Evolutionary conservation across 169 alveolate genomes (phyloP), one percentile per base, ranked within the genome.

Genomic region (Eimeria zaria): DNA sequence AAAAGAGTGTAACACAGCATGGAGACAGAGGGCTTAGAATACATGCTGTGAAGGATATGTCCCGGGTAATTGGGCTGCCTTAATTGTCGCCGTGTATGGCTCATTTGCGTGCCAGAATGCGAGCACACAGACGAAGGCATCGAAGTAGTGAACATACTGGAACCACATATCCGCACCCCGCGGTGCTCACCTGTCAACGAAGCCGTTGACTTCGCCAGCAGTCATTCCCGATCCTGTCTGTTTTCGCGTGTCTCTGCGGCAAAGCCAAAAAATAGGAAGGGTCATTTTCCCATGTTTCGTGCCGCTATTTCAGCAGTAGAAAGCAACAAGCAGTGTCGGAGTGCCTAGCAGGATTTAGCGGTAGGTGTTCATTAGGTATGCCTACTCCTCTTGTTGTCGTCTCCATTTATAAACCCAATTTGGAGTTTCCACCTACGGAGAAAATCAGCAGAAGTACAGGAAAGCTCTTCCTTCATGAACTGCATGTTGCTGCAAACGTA

Each of bases 321-420:
- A 11, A 48, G 36, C n/a, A 76, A 1, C 64, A 41, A 7, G 12
- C 39, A 8, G 62, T 76, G n/a, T 41, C 44, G 18, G 36, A 41
- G 20, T 69, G 78, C 78, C 48, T 33, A 30, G 24, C 33, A 69
- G 78, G 78, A 33, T 33, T 69, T 69, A 1, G 33, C 44, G 48
- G 74, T 73, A 5, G 53, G 84, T 27, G 12, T 11, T 11, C 20
- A 44, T 46, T n/a, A 46, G 9, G 67, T 20, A 27, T 53, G 90
- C 90, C 39, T 48, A 81, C 90, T 81, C 90, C 53, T 81, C 90
- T 33, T 81, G 90, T 48, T 81, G 73, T 51, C 90, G 51, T 48
- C 90, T 46, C 90, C 90, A 81, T 7, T 51, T 81, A 33, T 81
- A 81, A 27, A 81, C 90, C 90, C 90, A 81, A 0, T 48, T 48